Conservation (phyloP, 768 basidiomycete genomes). For the Amanita jacksonii region DNA sequence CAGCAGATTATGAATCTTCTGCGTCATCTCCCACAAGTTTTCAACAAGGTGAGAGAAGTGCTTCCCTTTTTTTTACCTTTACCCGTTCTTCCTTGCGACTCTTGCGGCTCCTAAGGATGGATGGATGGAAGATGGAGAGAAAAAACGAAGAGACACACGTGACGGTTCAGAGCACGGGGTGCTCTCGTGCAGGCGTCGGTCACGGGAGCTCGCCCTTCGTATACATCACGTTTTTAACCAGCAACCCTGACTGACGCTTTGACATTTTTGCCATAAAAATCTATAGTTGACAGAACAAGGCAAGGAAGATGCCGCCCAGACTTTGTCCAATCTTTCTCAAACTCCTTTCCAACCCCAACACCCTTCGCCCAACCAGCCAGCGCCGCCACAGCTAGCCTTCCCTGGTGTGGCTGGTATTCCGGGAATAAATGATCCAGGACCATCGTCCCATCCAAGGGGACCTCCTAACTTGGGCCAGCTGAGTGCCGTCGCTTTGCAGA, state of each 20-base stretch:
- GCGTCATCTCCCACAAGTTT: conserved; percentile 43
- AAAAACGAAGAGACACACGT: conserved; percentile 26
- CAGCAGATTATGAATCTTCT: conserved; percentile 52
- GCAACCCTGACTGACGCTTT: conserved; percentile 2
- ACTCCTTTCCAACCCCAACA: conserved; percentile 25
- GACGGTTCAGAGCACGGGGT: conserved; percentile 27
- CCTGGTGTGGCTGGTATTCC: conserved; percentile 29
- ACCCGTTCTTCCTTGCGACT: background rate
- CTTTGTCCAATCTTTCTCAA: conserved; percentile 45
- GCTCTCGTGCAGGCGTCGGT: conserved; percentile 25
- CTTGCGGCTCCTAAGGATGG: background rate
- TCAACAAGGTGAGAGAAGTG: conserved; percentile 37
- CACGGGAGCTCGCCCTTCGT: conserved; percentile 22
- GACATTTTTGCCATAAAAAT: background rate
- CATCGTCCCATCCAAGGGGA: conserved; percentile 63
- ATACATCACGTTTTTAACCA: background rate
- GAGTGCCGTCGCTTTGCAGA: conserved; percentile 42
- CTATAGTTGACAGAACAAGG: conserved; percentile 35
- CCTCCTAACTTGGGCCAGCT: conserved; percentile 56
- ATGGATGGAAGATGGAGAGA: background rate
- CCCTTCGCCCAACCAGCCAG: conserved; percentile 19
- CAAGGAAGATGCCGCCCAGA: conserved; percentile 55
- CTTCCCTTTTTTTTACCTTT: too few relatives aligned
- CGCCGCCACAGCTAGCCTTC: conserved; percentile 16
- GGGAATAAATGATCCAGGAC: conserved; percentile 55